Base-by-base conservation (phyloP, 345 rosid genomes). In the Brassica cretica region DNA sequence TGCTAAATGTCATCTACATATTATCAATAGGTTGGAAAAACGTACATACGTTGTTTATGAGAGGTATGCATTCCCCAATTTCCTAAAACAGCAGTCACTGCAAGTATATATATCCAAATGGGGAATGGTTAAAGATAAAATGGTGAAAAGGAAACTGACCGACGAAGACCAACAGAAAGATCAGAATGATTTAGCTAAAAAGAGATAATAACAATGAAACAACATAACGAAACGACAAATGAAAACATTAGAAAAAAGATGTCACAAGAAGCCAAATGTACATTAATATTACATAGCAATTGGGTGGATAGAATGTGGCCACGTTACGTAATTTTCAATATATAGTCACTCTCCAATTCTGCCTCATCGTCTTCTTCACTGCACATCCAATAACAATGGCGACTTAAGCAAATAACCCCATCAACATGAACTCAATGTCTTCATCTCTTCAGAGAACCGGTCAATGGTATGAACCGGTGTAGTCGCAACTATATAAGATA, bases 381-480 rank as follows among this genome's bases (percentile, higher is more conserved):
- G 3, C 56, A 74, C 1, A 80, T 7, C 65, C 58, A 58, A 24
- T 14, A 64, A 69, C 59, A 64, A 75, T 80, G 83, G 83, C 76
- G 9, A 80, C 72, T 14, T 72, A 75, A 65, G 79, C 49, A 58
- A 60, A 15, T n/a, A 80, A 4, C 64, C 58, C 72, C 15, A 74
- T 73, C 65, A 67, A 64, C 46, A 70, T 75, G 69, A 77, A 62
- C 63, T 29, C 56, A 8, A 86, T 88, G 71, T 88, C 97, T 8
- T 16, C 78, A 1, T 89, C 93, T 82, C 88, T 89, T 89, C 93
- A 86, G 63, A 91, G 97, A 78, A 94, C 98, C 37, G 95, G 91
- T 79, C 97, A 89, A 73, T 94, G 98, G 98, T 94, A 86, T 53
- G 14, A 21, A 14, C 67, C 15, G 5, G 53, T 76, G 4, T 10